Evolutionary conservation across 805 yeast genomes (phyloP), one percentile per base, ranked within the genome.

Genomic region (Teunomyces atbi): DNA sequence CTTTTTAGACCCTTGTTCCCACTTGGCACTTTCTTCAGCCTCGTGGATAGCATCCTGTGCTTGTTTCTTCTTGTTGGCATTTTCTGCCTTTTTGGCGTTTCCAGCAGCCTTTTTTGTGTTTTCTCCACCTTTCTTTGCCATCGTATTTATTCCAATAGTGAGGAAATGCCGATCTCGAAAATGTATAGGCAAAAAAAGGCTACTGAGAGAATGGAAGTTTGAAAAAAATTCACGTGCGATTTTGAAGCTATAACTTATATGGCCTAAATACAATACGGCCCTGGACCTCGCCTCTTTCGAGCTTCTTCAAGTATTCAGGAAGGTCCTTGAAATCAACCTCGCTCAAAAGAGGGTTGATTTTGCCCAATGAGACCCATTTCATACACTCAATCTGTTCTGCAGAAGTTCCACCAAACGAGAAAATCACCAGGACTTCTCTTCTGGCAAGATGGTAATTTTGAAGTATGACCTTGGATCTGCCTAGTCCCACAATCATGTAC

Each of bases 1-100:
- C 60, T 81, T 81, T 71, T 86, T 86, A 20, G 88, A 57, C 27
- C 94, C 95, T 18, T 82, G 73, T 3, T 77, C 79, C 94, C 94
- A 86, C 51, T 78, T 73, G 12, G 75, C 74, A 23, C 78, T 83
- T 56, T 86, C 91, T 1, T 66, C 77, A 1, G 76, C 78, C 35
- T 72, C 84, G 5, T 58, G 62, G 20, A 66, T 68, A 4, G 71
- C 73, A 2, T 65, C 72, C n/a, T 72, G 78, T 10, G 71, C 86
- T 32, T 72, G 76, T 40, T 73, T 68, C 65, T 84, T 83, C 58
- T 75, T 74, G 54, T 69, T 73, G 19, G 87, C 86, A 8, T 74
- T 72, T 32, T 82, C 89, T 1, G 86, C 86, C 66, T 84, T 84
- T 49, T 71, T 74, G 41, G 86, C 86, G 53, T 82, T 79, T 23